Conservation (phyloP, 129 eudicot species). For the Saposhnikovia divaricata region DNA sequence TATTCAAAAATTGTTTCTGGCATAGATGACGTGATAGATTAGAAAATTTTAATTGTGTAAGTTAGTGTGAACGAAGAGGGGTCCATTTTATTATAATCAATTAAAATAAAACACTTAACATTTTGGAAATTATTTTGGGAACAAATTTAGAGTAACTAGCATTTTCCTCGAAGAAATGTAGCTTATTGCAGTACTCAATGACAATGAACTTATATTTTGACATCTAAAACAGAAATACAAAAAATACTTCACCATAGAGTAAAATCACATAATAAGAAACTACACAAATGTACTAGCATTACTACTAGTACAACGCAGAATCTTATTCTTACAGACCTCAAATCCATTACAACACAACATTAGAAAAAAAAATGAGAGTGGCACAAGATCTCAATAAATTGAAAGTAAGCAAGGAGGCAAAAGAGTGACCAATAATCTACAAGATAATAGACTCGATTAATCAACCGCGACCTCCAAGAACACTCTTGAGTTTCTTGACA, state of each 20-base stretch:
- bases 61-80: too few species aligned
- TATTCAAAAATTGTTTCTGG: too few species aligned
- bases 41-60: too few species aligned
- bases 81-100: too few species aligned
- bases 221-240: neutral
- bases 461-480: slow-evolving; percentile 65
- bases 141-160: too few species aligned
- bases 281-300: neutral
- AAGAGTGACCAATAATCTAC: neutral
- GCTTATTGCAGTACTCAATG: neutral
- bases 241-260: neutral
- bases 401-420: neutral
- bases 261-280: neutral
- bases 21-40: too few species aligned
- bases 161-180: too few species aligned
- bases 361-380: neutral
- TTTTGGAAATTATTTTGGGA: too few species aligned
- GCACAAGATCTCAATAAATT: neutral
- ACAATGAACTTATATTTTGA: neutral
- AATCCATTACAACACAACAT: neutral
- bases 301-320: slow-evolving; percentile 4
- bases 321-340: neutral
- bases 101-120: too few species aligned
- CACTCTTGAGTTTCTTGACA: slow-evolving; percentile 86
- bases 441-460: neutral